Evolutionary conservation across 768 basidiomycete genomes (phyloP).

Genomic region (Suillus placidus): DNA sequence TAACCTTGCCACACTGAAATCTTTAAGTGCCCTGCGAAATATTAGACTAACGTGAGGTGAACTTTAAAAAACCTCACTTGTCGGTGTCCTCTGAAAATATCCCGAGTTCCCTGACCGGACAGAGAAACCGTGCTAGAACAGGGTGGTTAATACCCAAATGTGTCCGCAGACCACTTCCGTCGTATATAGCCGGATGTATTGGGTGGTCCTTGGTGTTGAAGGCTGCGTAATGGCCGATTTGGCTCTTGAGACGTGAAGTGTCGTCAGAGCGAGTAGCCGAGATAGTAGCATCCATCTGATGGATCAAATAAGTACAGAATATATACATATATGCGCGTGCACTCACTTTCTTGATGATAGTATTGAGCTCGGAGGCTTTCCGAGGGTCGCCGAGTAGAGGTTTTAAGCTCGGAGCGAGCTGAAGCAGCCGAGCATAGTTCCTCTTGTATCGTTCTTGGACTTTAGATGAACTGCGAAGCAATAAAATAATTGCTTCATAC

Average conservation of each 20-base stretch:
- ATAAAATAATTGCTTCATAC: neutral
- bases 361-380: neutral
- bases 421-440: neutral
- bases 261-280: conserved; percentile 5
- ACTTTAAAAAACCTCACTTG: neutral
- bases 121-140: neutral
- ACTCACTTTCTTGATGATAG: conserved; percentile 4
- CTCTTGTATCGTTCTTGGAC: neutral
- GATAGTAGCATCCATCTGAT: conserved; percentile 7
- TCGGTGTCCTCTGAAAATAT: neutral
- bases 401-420: neutral
- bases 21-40: neutral
- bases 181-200: neutral
- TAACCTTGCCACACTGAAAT: neutral
- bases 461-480: neutral
- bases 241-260: neutral
- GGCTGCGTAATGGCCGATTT: conserved; percentile 7
- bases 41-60: neutral
- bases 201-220: neutral
- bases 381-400: neutral
- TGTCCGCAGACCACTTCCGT: neutral
- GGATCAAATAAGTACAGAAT: neutral
- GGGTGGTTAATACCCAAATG: conserved; percentile 8
- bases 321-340: neutral
- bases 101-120: neutral